Conservation (phyloP, 2,329 filamentous ascomycete genomes). For the Penicillium sp. region DNA sequence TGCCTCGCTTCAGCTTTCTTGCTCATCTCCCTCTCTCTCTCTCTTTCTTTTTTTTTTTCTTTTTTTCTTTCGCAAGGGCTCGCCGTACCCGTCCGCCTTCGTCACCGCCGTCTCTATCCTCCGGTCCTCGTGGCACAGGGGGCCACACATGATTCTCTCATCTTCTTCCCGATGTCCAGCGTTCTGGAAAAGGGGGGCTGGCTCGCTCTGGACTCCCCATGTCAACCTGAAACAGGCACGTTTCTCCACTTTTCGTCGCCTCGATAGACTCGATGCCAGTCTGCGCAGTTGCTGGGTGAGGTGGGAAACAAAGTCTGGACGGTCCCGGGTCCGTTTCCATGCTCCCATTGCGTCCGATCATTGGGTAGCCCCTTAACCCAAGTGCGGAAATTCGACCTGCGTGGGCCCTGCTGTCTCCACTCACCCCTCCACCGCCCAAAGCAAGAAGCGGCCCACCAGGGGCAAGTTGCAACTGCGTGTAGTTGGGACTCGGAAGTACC, state of each 20-base stretch:
- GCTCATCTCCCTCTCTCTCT: too few relatives aligned
- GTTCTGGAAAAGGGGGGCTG: not conserved
- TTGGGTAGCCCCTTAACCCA: constrained; percentile 1
- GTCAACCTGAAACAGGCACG: constrained; percentile 34
- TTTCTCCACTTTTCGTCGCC: constrained; percentile 10
- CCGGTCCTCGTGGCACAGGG: too few relatives aligned
- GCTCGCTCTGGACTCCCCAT: not conserved
- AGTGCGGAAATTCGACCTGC: not conserved
- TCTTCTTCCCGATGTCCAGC: too few relatives aligned
- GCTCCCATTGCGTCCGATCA: constrained; percentile 1
- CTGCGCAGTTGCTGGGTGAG: not conserved
- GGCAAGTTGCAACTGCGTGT: too few relatives aligned
- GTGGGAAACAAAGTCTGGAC: not conserved
- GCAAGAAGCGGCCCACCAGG: not conserved
- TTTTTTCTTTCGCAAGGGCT: too few relatives aligned
- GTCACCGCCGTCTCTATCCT: too few relatives aligned
- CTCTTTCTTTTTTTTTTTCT: too few relatives aligned
- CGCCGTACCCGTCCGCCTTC: too few relatives aligned
- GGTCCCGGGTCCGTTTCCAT: constrained; percentile 20
- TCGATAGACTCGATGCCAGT: too few relatives aligned
- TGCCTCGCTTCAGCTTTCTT: too few relatives aligned
- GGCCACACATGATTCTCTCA: too few relatives aligned
- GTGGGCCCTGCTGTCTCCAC: not conserved
- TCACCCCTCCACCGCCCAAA: not conserved
- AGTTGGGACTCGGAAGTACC: too few relatives aligned